Percentiles rank a stretch among this genome's conserved stretches.
Evolutionary conservation across 306 rosid species (phyloP).

Genomic region (Gillenia trifoliata): DNA sequence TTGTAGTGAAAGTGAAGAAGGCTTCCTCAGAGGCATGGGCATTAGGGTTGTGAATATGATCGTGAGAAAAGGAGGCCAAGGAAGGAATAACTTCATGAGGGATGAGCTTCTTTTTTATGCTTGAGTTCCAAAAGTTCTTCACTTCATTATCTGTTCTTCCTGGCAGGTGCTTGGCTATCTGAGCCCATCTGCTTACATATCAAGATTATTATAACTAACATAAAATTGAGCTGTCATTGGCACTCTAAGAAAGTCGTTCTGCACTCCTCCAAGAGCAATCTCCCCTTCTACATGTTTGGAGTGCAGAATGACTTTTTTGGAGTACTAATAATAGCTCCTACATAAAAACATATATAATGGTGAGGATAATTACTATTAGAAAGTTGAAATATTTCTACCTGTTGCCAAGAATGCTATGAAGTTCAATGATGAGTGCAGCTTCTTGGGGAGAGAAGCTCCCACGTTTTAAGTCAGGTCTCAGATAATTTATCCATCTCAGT

Average conservation of each 20-base stretch:
- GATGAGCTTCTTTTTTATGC: conserved; percentile 86
- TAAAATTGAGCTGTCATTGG: neutral
- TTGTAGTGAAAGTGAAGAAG: conserved; percentile 53
- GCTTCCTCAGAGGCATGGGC: conserved; percentile 27
- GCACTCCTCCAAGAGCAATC: no score
- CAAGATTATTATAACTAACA: neutral
- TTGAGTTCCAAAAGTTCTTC: conserved; percentile 98
- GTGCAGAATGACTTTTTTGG: neutral
- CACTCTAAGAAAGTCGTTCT: no score
- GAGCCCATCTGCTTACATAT: conserved; percentile 72
- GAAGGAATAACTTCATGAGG: conserved; percentile 49
- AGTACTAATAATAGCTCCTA: neutral
- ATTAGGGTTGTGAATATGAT: conserved; percentile 37
- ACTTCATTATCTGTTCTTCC: conserved; percentile 99
- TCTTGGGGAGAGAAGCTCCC: conserved; percentile 94
- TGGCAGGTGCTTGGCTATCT: conserved; percentile 91
- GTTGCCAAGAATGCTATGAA: conserved; percentile 88
- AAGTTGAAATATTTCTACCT: conserved; percentile 34
- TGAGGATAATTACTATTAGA: neutral
- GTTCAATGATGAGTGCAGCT: conserved; percentile 86
- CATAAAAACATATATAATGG: neutral
- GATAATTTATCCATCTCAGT: conserved; percentile 90
- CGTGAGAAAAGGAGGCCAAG: conserved; percentile 46
- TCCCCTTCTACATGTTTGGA: no score
- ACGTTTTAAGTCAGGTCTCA: conserved; percentile 93